phyloP scores from a whole-genome alignment of 1,284 basidiomycete species.

The Trichosporon sp. region DNA sequence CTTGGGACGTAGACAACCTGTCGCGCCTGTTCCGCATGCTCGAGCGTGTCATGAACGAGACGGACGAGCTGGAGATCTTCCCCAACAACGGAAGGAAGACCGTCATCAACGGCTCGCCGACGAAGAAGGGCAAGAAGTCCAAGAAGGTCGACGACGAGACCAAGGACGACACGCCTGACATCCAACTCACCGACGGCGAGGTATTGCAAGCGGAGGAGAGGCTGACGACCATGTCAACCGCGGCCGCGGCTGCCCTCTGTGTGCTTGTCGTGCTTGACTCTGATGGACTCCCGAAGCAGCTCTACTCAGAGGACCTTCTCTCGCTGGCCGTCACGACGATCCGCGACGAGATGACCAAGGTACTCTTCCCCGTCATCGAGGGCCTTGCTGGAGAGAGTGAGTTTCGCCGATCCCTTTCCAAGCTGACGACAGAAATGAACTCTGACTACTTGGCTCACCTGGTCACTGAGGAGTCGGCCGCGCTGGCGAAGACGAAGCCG shows the following conservation, averaged over 20 bases:
- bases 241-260: slow-evolving; percentile 77
- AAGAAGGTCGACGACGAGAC: slow-evolving; percentile 43
- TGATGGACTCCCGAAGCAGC: slow-evolving; percentile 79
- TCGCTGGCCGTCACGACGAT: slow-evolving; percentile 72
- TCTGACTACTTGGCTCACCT: slow-evolving; percentile 65
- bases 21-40: slow-evolving; percentile 71
- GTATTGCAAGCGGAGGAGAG: slow-evolving; percentile 60
- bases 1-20: slow-evolving; percentile 64
- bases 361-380: slow-evolving; percentile 87
- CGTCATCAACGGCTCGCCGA: slow-evolving; percentile 36
- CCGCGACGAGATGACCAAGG: slow-evolving; percentile 75
- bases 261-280: slow-evolving; percentile 74
- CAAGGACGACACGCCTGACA: slow-evolving; percentile 24
- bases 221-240: slow-evolving; percentile 67
- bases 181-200: slow-evolving; percentile 60
- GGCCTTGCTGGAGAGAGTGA: slow-evolving; percentile 60
- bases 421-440: slow-evolving; percentile 37
- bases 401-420: slow-evolving; percentile 8
- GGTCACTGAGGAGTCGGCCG: slow-evolving; percentile 58
- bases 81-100: slow-evolving; percentile 45
- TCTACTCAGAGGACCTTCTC: slow-evolving; percentile 90
- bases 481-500: slow-evolving; percentile 41
- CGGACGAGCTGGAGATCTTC: slow-evolving; percentile 74
- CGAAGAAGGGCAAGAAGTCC: slow-evolving; percentile 59
- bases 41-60: slow-evolving; percentile 71